phyloP scores from a whole-genome alignment of 306 rosid genomes.

The Acacia crassicarpa region DNA sequence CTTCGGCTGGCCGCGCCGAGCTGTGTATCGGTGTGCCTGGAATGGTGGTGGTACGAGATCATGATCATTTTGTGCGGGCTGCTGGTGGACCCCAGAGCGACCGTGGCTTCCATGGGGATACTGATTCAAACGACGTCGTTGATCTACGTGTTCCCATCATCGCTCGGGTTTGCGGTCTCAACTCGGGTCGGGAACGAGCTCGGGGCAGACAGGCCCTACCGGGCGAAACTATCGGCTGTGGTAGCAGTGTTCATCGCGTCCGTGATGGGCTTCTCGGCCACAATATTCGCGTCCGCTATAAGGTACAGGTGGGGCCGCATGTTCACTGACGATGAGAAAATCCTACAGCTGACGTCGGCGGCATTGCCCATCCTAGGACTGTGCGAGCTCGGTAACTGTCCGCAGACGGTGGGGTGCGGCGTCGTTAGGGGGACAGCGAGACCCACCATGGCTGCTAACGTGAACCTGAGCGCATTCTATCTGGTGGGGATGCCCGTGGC shows the following conservation, averaged over 20 bases:
- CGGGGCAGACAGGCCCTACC: conserved; percentile 54
- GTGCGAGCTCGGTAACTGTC: conserved; percentile 94
- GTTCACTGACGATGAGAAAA: conserved; percentile 59
- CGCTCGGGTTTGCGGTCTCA: conserved; percentile 77
- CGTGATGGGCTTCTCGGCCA: conserved; percentile 61
- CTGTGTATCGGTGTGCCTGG: conserved; percentile 87
- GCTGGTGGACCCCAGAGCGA: conserved; percentile 67
- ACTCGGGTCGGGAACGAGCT: conserved; percentile 86
- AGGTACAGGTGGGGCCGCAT: conserved; percentile 68
- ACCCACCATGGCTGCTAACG: conserved; percentile 79
- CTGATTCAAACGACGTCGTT: conserved; percentile 86
- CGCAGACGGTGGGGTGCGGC: conserved; percentile 92
- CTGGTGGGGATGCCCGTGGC: conserved; percentile 92
- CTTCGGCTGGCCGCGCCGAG: conserved; percentile 75
- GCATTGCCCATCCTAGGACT: conserved; percentile 87
- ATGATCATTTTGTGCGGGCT: conserved; percentile 84
- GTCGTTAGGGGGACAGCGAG: conserved; percentile 86
- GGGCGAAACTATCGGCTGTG: conserved; percentile 58
- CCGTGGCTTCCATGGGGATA: conserved; percentile 91
- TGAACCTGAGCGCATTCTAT: conserved; percentile 83
- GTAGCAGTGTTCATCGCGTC: conserved; percentile 56
- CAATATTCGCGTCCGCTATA: conserved; percentile 55
- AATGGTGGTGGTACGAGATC: conserved; percentile 99
- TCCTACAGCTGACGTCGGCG: conserved; percentile 57
- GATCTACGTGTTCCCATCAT: conserved; percentile 85